phyloP scores from a whole-genome alignment of 78 protist species.

The Dictyostelium purpureum region DNA sequence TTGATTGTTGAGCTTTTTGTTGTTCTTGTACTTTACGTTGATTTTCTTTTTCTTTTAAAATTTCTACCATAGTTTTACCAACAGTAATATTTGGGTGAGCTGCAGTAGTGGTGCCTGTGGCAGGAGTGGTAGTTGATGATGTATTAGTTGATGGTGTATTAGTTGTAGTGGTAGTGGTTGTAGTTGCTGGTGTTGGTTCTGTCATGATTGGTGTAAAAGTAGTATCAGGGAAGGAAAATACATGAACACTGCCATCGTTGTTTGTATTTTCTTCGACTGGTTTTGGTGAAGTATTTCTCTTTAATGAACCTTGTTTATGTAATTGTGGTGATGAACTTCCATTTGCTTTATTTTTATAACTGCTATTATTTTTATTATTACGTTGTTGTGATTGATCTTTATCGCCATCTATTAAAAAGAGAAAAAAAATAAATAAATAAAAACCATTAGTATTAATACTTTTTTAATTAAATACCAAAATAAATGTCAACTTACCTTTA shows the following conservation, averaged over 20 bases:
- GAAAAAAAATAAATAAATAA: not conserved
- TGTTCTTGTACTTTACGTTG: constrained; percentile 9
- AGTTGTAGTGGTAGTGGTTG: not conserved
- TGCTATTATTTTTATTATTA: not conserved
- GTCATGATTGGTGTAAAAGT: not conserved
- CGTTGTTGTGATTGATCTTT: not conserved
- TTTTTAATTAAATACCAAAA: not conserved
- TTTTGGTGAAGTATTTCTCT: constrained; percentile 5
- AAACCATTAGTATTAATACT: not conserved
- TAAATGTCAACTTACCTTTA: constrained; percentile 6
- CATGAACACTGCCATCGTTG: not conserved
- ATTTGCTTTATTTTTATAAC: not conserved
- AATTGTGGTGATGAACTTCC: constrained; percentile 11
- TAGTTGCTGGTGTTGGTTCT: not conserved
- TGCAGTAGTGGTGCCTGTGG: not conserved
- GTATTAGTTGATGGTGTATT: not conserved
- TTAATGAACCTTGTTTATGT: not conserved
- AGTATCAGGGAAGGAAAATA: not conserved
- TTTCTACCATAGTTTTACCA: constrained; percentile 30
- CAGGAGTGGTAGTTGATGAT: not conserved
- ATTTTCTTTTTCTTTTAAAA: constrained; percentile 1
- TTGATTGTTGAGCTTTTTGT: not conserved
- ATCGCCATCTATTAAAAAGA: not conserved
- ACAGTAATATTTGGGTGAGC: not conserved
- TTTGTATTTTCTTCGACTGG: not conserved